A percentile compares a stretch with the other conserved stretches of the same genome.
Conservation (phyloP, 257 asterid species). For the Oldenlandia corymbosa region DNA sequence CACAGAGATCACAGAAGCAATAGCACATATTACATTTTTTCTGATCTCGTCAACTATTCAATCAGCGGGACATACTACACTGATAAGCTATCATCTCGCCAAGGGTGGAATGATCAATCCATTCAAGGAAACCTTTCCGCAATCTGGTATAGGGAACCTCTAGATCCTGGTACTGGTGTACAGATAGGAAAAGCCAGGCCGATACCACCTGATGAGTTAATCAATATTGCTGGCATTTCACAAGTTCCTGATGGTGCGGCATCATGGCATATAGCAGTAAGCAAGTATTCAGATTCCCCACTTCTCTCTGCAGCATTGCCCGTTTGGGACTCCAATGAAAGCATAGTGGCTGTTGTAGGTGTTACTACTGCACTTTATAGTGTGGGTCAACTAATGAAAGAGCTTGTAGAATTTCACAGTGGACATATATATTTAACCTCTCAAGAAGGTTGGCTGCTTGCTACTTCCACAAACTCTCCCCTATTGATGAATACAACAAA, state of each 20-base stretch:
- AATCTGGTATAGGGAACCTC: conserved; percentile 72
- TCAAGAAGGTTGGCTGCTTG: conserved; percentile 91
- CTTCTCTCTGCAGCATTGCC: conserved; percentile 91
- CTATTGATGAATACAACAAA: conserved; percentile 50
- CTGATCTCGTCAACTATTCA: conserved; percentile 76
- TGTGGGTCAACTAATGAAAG: conserved; percentile 88
- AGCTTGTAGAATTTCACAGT: conserved; percentile 80
- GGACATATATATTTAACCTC: conserved; percentile 86
- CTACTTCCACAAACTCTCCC: conserved; percentile 76
- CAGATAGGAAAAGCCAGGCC: conserved; percentile 49
- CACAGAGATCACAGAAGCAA: conserved; percentile 75
- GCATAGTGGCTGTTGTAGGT: conserved; percentile 88
- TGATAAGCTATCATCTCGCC: conserved; percentile 43
- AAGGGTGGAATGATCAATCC: conserved; percentile 83
- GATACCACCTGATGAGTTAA: conserved; percentile 73
- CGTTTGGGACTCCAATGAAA: conserved; percentile 64
- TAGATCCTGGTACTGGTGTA: conserved; percentile 68
- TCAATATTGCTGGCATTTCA: conserved; percentile 85
- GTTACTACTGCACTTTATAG: conserved; percentile 87
- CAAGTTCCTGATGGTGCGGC: conserved; percentile 92
- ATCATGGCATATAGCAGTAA: conserved; percentile 89
- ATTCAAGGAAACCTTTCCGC: conserved; percentile 67
- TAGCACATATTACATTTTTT: conserved; percentile 70
- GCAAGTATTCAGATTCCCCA: conserved; percentile 78
- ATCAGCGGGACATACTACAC: conserved; percentile 41